A percentile compares a stretch with the other conserved stretches of the same genome.
These are phyloP conservation scores for Pyracantha coccinea DNA, from an alignment of 331 rosid species.

Conservation along the genomic window DNA sequence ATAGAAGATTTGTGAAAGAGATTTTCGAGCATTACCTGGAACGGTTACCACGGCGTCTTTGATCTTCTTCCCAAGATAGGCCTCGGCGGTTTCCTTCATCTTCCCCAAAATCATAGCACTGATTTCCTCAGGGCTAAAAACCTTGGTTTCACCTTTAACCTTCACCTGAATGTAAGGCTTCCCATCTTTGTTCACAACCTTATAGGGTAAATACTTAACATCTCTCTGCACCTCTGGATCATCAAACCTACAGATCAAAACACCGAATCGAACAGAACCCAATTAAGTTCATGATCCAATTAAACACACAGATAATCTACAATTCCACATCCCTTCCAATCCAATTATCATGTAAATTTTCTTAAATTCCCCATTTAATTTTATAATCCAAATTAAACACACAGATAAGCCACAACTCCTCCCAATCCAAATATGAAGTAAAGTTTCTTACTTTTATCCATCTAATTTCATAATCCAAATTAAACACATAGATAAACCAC, in stretches of 20 bases:
- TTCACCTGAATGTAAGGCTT: constrained; percentile 46
- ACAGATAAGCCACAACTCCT: background rate
- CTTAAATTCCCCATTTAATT: too few species aligned
- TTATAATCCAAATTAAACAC: background rate
- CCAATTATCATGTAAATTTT: too few species aligned
- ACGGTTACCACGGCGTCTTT: constrained; percentile 48
- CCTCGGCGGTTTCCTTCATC: constrained; percentile 59
- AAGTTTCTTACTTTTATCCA: background rate
- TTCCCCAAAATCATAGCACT: constrained; percentile 47
- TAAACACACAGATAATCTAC: too few species aligned
- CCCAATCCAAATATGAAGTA: background rate
- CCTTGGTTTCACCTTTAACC: constrained; percentile 46
- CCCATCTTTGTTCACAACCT: constrained; percentile 44
- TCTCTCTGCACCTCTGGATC: constrained; percentile 53
- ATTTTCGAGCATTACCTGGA: constrained; percentile 32
- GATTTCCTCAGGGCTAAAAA: constrained; percentile 57
- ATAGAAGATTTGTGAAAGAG: background rate
- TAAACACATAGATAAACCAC: background rate
- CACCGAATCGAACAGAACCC: background rate
- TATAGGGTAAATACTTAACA: constrained; percentile 39
- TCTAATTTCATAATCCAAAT: background rate
- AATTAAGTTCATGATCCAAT: background rate
- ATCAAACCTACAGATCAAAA: constrained; percentile 26
- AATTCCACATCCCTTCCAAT: too few species aligned
- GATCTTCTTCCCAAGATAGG: constrained; percentile 43